Conservation (phyloP, 345 rosid species). For the Citropsis articulata region DNA sequence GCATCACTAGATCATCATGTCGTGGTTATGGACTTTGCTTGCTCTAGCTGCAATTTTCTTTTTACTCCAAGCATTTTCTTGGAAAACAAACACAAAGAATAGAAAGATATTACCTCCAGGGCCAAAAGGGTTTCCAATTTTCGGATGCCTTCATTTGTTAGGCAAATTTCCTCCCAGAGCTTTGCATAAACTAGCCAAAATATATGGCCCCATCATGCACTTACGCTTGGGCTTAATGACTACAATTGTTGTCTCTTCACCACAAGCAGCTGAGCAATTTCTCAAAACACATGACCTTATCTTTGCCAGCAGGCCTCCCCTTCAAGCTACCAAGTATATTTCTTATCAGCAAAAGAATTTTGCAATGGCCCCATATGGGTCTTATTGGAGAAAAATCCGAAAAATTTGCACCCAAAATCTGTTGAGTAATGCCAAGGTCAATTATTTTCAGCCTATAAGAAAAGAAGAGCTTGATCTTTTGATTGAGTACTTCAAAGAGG, state of each 20-base stretch:
- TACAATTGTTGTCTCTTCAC: conserved; percentile 22
- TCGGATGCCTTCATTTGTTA: background rate
- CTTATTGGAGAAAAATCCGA: conserved; percentile 30
- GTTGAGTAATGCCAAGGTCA: conserved; percentile 3
- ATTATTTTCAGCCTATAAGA: conserved; percentile 16
- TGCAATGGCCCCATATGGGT: conserved; percentile 14
- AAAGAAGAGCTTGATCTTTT: background rate
- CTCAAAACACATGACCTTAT: conserved; percentile 33
- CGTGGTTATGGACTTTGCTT: background rate
- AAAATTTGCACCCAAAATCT: conserved; percentile 11
- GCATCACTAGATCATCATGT: background rate
- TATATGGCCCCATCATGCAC: conserved; percentile 39
- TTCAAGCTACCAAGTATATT: conserved; percentile 14
- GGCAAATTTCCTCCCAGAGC: background rate
- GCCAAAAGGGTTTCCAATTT: background rate
- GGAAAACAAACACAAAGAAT: background rate
- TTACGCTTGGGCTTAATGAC: background rate
- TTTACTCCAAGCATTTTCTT: background rate
- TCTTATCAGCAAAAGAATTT: conserved; percentile 21
- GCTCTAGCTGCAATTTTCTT: background rate
- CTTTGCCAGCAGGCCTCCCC: conserved; percentile 16
- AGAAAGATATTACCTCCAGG: conserved; percentile 31
- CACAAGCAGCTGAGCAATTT: conserved; percentile 30
- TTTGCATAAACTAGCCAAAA: background rate
- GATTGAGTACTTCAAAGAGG: background rate